Evolutionary conservation across 768 basidiomycete genomes (phyloP), one percentile per base, ranked within the genome.

Genomic region (Phanerodontia chrysosporium): DNA sequence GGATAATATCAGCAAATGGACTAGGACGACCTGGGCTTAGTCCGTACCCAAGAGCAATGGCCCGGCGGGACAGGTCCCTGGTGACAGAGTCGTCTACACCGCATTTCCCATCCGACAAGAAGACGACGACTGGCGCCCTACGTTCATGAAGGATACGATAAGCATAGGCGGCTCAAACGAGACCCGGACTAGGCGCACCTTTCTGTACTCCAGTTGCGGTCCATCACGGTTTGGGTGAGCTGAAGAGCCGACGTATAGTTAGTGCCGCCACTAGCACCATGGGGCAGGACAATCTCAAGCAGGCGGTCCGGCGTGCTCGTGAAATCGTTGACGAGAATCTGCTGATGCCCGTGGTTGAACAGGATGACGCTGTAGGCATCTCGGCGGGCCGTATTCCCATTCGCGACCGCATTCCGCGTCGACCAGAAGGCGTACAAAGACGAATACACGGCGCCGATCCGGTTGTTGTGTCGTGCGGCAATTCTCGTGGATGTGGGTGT

Each of bases 361-460:
- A 83, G 62, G 21, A 84, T 55, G 51, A 86, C 73, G 6, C 80
- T 83, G 60, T 86, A 87, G 1, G 85, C 74, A 59, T 86, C 85
- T 29, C 76, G 69, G 25, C 81, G 76, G 6, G 51, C 51, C 0
- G 63, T 66, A 14, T 66, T 66, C 7, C 55, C 67, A 12, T 53
- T 65, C 21, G 76, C 51, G 2, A 78, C 77, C 14, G 74, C 69
- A 12, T 76, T 72, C 2, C 84, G 76, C 0, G 85, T 77, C 14
- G 70, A 60, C 84, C 85, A 87, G 66, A 86, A 86, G 16, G 73
- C 71, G 55, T 83, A 66, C 9, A 86, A 62, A 0, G 84, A 78
- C 0, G 83, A 81, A 42, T 79, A 80, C 0, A 85, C 85, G 0
- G 85, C 83, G 0, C 84, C 84, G 18, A 84, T 74, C 29, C 84